phyloP scores from a whole-genome alignment of 768 basidiomycete genomes.

The Megacollybia marginata region DNA sequence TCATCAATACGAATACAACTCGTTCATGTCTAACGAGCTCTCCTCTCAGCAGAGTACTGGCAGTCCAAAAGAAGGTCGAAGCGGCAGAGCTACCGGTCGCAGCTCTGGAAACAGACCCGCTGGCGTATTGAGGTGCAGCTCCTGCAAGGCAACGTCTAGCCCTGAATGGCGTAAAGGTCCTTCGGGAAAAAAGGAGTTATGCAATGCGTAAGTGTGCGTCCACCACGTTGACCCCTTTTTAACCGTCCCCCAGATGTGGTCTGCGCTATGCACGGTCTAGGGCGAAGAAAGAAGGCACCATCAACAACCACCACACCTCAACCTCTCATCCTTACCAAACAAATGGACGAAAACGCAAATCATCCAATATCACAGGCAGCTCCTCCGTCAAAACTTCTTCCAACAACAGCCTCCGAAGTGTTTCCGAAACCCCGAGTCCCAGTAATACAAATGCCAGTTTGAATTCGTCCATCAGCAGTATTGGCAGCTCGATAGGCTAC shows the following conservation, averaged over 20 bases:
- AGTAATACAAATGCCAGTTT: neutral
- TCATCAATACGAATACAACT: neutral
- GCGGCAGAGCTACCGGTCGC: neutral
- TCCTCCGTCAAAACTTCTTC: neutral
- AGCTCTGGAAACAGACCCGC: conserved; percentile 47
- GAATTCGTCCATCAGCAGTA: neutral
- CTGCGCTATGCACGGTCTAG: conserved; percentile 81
- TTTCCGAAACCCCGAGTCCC: neutral
- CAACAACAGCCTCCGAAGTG: neutral
- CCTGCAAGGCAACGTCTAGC: conserved; percentile 74
- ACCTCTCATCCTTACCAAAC: neutral
- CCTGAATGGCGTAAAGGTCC: conserved; percentile 93
- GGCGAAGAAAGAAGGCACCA: conserved; percentile 79
- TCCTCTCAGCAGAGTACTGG: neutral
- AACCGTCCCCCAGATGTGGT: conserved; percentile 50
- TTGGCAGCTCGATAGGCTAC: neutral
- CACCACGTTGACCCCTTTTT: conserved; percentile 4
- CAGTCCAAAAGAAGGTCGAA: neutral
- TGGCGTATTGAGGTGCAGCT: conserved; percentile 67
- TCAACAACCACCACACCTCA: neutral
- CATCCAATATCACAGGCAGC: neutral
- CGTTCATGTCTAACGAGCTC: neutral
- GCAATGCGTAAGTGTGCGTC: conserved; percentile 69
- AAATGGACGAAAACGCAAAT: neutral
- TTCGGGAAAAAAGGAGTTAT: conserved; percentile 84